Conservation (phyloP, 73 alveolate species). For the Tetrahymena thermophila region DNA sequence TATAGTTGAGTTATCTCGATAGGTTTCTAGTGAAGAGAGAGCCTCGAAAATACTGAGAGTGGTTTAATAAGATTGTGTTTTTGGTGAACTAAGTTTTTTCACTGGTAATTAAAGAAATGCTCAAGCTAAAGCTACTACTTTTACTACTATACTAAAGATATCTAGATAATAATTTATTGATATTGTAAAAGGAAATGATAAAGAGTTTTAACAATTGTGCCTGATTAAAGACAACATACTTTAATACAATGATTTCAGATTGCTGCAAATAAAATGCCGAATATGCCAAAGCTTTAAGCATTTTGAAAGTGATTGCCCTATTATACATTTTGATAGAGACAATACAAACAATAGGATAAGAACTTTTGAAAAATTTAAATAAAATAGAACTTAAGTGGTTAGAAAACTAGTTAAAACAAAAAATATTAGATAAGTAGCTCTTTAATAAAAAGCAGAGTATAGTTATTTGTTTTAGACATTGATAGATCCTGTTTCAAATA, state of each 20-base stretch:
- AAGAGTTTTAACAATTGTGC: neutral
- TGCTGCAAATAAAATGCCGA: neutral
- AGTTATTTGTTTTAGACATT: neutral
- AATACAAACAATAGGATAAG: neutral
- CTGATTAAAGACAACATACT: neutral
- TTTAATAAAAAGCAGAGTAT: neutral
- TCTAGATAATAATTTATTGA: neutral
- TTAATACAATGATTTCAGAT: neutral
- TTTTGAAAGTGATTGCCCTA: neutral
- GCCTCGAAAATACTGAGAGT: neutral
- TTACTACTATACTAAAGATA: neutral
- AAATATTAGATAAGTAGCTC: neutral
- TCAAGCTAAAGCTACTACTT: neutral
- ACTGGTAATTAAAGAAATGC: neutral
- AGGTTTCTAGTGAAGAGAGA: neutral
- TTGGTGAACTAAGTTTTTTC: neutral
- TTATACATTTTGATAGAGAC: neutral
- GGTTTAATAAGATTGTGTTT: neutral
- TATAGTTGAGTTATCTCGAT: neutral
- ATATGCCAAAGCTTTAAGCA: neutral
- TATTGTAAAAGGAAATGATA: neutral
- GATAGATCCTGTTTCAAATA: neutral
- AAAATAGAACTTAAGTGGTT: neutral
- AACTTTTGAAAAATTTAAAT: neutral
- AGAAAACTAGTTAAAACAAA: neutral